A percentile compares a stretch with the other conserved stretches of the same genome.
Evolutionary conservation across 2,329 filamentous ascomycete species (phyloP).

Genomic region (Pseudogymnoascus sp.): DNA sequence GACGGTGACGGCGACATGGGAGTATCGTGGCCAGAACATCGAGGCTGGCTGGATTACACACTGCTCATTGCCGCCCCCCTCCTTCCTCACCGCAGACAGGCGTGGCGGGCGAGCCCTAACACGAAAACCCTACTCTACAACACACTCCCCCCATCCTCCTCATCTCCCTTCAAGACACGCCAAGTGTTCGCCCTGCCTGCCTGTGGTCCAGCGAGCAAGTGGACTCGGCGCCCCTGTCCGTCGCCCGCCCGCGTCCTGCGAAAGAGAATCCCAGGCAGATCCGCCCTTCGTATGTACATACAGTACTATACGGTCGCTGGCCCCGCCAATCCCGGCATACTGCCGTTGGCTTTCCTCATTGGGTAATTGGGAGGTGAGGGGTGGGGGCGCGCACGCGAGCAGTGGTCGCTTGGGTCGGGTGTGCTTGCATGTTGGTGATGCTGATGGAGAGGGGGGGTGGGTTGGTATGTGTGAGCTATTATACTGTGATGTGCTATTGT

Average conservation of each 20-base stretch:
- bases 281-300: not conserved
- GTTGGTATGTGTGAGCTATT: too few species aligned
- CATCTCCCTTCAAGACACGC: not conserved
- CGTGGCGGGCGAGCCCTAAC: not conserved
- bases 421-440: too few species aligned
- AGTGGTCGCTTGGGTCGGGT: too few species aligned
- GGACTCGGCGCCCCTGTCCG: not conserved
- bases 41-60: not conserved
- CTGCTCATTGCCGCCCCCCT: not conserved
- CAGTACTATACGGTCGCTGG: too few species aligned
- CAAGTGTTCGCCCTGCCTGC: not conserved
- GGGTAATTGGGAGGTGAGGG: too few species aligned
- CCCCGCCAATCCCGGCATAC: not conserved
- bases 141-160: not conserved
- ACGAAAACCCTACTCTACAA: not conserved
- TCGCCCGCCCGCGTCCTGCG: not conserved
- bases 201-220: too few species aligned
- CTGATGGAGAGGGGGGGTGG: too few species aligned
- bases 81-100: not conserved
- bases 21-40: too few species aligned
- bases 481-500: too few species aligned
- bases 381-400: too few species aligned
- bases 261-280: not conserved
- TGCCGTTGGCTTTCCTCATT: too few species aligned
- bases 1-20: too few species aligned